Evolutionary conservation across 495 filamentous ascomycete species (phyloP).

Genomic region (Penicillium riverlandense): DNA sequence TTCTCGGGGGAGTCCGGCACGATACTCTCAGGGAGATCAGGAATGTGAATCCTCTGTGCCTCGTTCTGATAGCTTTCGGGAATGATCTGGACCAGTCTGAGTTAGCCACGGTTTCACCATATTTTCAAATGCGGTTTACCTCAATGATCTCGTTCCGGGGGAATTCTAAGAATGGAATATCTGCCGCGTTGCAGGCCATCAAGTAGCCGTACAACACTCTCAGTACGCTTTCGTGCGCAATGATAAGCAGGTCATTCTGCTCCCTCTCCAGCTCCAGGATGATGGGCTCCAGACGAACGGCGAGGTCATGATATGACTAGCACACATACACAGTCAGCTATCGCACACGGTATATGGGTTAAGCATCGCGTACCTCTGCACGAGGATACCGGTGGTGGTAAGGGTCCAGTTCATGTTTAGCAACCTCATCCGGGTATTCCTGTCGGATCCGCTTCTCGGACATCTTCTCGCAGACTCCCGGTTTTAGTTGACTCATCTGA

Average conservation of each 20-base stretch:
- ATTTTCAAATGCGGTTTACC: slow-evolving; percentile 30
- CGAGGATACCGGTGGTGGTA: slow-evolving; percentile 96
- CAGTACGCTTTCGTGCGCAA: slow-evolving; percentile 94
- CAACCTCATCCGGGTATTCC: slow-evolving; percentile 81
- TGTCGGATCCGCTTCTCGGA: slow-evolving; percentile 70
- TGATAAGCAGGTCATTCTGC: slow-evolving; percentile 93
- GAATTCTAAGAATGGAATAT: slow-evolving; percentile 91
- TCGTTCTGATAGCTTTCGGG: slow-evolving; percentile 96
- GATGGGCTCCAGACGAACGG: slow-evolving; percentile 95
- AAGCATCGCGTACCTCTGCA: slow-evolving; percentile 60
- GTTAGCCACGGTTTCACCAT: slow-evolving; percentile 6
- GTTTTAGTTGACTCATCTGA: slow-evolving; percentile 95
- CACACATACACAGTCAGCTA: not conserved
- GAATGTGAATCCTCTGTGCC: slow-evolving; percentile 78
- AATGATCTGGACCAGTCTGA: slow-evolving; percentile 58
- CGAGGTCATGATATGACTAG: slow-evolving; percentile 95
- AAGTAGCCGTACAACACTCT: slow-evolving; percentile 95
- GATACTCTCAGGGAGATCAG: slow-evolving; percentile 51
- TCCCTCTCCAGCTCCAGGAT: slow-evolving; percentile 97
- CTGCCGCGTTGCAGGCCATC: slow-evolving; percentile 96
- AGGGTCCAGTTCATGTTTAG: slow-evolving; percentile 88
- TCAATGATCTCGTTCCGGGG: slow-evolving; percentile 97
- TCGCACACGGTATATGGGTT: not conserved
- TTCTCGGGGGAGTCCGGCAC: slow-evolving; percentile 75
- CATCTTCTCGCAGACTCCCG: slow-evolving; percentile 90